phyloP scores from a whole-genome alignment of 2,329 filamentous ascomycete genomes.

The Fusarium sp. region DNA sequence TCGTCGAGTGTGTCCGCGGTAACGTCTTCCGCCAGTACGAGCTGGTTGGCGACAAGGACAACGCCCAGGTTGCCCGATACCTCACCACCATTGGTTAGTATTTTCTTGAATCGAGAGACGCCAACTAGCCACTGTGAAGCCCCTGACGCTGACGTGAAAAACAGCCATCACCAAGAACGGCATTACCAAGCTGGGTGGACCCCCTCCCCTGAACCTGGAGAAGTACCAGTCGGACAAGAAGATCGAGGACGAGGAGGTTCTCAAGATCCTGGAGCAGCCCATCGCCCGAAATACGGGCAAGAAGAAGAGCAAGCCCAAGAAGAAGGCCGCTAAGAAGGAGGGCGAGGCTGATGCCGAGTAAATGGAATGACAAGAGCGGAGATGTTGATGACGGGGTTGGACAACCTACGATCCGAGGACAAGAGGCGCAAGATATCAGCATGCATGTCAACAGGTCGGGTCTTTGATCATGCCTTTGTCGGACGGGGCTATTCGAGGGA shows the following conservation, averaged over 20 bases:
- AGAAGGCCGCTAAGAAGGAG: conserved; percentile 69
- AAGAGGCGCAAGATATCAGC: conserved; percentile 25
- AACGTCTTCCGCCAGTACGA: conserved; percentile 97
- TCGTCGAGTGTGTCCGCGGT: conserved; percentile 94
- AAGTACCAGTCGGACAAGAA: conserved; percentile 97
- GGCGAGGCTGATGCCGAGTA: conserved; percentile 48
- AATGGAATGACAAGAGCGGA: conserved; percentile 29
- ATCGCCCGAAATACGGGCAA: conserved; percentile 88
- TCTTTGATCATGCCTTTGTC: conserved; percentile 24
- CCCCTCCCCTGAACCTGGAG: conserved; percentile 79
- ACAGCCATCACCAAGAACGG: conserved; percentile 98
- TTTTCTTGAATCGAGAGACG: not conserved
- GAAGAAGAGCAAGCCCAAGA: conserved; percentile 90
- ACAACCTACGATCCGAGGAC: conserved; percentile 21
- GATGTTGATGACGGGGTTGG: conserved; percentile 28
- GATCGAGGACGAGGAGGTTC: conserved; percentile 94
- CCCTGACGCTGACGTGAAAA: conserved; percentile 21
- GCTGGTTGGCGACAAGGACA: conserved; percentile 93
- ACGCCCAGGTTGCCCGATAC: conserved; percentile 83
- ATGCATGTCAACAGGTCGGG: conserved; percentile 33
- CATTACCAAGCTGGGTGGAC: conserved; percentile 84
- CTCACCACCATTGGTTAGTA: conserved; percentile 92
- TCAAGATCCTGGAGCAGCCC: conserved; percentile 93
- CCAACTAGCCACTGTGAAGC: not conserved
- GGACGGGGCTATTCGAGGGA: conserved; percentile 28